Percentiles rank a stretch among this genome's conserved stretches.
Evolutionary conservation across 228 moss, liverwort and hornwort species (phyloP).

Genomic region (Sphagnum magellanicum): DNA sequence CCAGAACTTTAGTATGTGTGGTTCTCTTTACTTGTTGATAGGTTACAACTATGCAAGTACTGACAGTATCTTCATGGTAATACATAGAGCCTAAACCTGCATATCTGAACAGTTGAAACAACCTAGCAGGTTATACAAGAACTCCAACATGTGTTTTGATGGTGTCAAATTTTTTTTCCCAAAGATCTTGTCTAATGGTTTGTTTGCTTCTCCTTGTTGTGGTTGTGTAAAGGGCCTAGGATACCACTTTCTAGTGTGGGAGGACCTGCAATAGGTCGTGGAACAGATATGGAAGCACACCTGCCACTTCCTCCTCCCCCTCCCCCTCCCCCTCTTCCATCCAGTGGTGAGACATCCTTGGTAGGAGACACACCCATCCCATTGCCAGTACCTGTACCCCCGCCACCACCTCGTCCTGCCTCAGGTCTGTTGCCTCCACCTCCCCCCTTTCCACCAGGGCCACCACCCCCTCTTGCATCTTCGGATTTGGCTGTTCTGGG

Average conservation of each 20-base stretch:
- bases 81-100: too few relatives aligned
- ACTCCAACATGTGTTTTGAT: too few relatives aligned
- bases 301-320: constrained; percentile 69
- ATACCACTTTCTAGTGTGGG: constrained; percentile 83
- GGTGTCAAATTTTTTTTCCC: too few relatives aligned
- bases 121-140: too few relatives aligned
- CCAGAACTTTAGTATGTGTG: not conserved
- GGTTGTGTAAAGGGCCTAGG: constrained; percentile 65
- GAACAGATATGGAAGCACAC: constrained; percentile 50
- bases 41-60: too few relatives aligned
- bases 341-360: constrained; percentile 48
- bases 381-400: constrained; percentile 76
- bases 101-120: too few relatives aligned
- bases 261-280: constrained; percentile 48
- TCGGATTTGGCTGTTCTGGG: constrained; percentile 11
- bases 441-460: constrained; percentile 46
- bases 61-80: too few relatives aligned
- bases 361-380: constrained; percentile 56
- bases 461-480: constrained; percentile 34
- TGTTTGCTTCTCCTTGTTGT: constrained; percentile 5
- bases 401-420: constrained; percentile 54
- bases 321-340: constrained; percentile 78
- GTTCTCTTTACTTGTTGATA: not conserved
- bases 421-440: constrained; percentile 34
- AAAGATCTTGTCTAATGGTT: too few relatives aligned